Evolutionary conservation across 768 basidiomycete species (phyloP).

Genomic region (Rubroboletus pulcherrimus): DNA sequence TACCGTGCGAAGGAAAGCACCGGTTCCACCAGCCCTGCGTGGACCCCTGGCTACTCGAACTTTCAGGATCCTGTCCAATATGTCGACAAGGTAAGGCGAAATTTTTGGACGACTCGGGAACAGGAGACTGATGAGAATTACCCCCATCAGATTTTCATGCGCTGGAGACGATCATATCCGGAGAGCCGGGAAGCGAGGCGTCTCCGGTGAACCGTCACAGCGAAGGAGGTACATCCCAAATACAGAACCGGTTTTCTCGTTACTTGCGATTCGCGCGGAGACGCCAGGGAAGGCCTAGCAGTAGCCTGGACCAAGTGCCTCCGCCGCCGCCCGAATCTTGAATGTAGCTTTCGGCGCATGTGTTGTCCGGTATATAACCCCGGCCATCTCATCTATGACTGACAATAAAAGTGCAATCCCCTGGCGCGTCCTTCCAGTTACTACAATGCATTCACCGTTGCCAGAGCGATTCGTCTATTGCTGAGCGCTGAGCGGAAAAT

Average conservation of each 20-base stretch:
- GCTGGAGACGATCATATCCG: slow-evolving; percentile 53
- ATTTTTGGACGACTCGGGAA: not conserved
- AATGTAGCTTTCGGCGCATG: not conserved
- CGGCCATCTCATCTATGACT: not conserved
- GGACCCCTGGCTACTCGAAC: slow-evolving; percentile 88
- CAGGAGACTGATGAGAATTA: not conserved
- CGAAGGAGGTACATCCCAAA: slow-evolving; percentile 12
- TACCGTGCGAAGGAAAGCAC: slow-evolving; percentile 91
- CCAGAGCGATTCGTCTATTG: not conserved
- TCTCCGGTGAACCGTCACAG: slow-evolving; percentile 10
- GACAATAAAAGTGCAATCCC: not conserved
- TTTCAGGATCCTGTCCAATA: slow-evolving; percentile 88
- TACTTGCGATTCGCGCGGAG: slow-evolving; percentile 53
- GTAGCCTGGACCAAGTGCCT: slow-evolving; percentile 28
- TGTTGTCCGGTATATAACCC: not conserved
- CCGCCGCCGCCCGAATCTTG: slow-evolving; percentile 4
- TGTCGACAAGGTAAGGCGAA: slow-evolving; percentile 74
- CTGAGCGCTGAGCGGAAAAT: not conserved
- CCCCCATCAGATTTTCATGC: slow-evolving; percentile 50
- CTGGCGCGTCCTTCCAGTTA: not conserved
- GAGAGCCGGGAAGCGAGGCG: slow-evolving; percentile 23
- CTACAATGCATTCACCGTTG: not conserved
- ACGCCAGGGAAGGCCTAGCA: slow-evolving; percentile 41
- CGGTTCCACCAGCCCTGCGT: slow-evolving; percentile 88
- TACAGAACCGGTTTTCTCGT: slow-evolving; percentile 49